Evolutionary conservation across 352 stramenopile genomes (phyloP), one percentile per base, ranked within the genome.

Genomic region (Pythium vanterpoolii): DNA sequence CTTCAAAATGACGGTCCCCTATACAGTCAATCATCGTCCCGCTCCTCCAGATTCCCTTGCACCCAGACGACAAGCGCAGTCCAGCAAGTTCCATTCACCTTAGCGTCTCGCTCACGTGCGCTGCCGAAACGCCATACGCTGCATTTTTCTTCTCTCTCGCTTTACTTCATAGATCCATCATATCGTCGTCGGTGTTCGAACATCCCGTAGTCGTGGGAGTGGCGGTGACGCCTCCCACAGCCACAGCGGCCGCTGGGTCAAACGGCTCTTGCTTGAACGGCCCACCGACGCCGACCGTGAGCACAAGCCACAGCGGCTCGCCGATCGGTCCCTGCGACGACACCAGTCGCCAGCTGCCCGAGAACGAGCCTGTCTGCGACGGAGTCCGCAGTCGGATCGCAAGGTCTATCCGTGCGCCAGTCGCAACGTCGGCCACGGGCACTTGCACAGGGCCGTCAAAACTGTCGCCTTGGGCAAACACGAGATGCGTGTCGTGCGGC

Each of bases 281-380:
- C n/a, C n/a, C n/a, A n/a, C n/a, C n/a, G n/a, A n/a, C n/a, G 0
- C 69, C 72, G 36, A 95, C 83, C 38, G 85, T 90, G 8, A 91
- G 66, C 26, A 91, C 59, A 27, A 93, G 73, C 85, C 85, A 95
- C 11, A 92, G 71, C 0, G 83, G 81, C 16, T 95, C 83, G 14
- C 83, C 83, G 43, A 95, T 92, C 56, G 83, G 88, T 7, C 76
- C 80, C 5, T 71, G 57, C 6, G 82, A 65, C 33, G 74, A 78
- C 48, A 80, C 74, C 43, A 95, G 70, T 36, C 83, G 77, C 85
- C 85, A 95, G 55, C 77, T 91, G 8, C 81, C 83, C 39, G 83
- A 81, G 34, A 87, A 89, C 13, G 79, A 79, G 2, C 83, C 83
- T 8, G 61, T 68, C n/a, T 75, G 62, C 4, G 60, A 48, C 28